Percentiles rank a stretch among this genome's conserved stretches.
Evolutionary conservation across 2,329 filamentous ascomycete species (phyloP).

Genomic region (Graphium sp.): DNA sequence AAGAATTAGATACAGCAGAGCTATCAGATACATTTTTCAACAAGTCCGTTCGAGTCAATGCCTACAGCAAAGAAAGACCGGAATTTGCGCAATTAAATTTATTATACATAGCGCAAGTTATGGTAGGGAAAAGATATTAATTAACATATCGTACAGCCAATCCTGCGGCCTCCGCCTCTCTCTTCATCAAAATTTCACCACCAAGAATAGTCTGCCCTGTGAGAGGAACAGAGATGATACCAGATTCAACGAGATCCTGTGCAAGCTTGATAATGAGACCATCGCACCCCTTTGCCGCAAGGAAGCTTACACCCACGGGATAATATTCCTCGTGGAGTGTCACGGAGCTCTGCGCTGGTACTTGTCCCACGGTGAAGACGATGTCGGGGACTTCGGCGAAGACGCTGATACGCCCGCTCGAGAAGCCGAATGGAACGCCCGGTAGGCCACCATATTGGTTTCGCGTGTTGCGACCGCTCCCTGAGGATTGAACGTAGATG

Average conservation of each 20-base stretch:
- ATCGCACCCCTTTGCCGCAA: conserved; percentile 44
- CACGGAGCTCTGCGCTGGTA: conserved; percentile 15
- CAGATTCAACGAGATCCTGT: conserved; percentile 28
- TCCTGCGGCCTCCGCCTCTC: no score
- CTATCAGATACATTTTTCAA: no score
- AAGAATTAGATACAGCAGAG: no score
- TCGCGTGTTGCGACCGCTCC: conserved; percentile 12
- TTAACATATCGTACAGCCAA: no score
- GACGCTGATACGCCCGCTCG: conserved; percentile 15
- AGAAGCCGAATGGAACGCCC: conserved; percentile 26
- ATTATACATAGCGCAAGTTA: no score
- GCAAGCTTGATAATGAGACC: conserved; percentile 37
- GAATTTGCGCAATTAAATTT: no score
- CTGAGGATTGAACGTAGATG: conserved; percentile 22
- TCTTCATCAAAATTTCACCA: conserved; percentile 9
- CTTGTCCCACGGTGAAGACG: conserved; percentile 23
- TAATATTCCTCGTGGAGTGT: conserved; percentile 28
- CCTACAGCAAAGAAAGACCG: no score
- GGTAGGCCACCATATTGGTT: conserved; percentile 20
- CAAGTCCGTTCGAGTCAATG: no score
- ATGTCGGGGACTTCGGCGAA: conserved; percentile 20
- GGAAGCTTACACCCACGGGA: conserved; percentile 39
- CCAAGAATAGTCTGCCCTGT: conserved; percentile 17
- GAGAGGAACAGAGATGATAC: conserved; percentile 25
- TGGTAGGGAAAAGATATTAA: no score